Percentiles rank a stretch among this genome's conserved stretches.
Evolutionary conservation across 768 basidiomycete species (phyloP).

Genomic region (Vishniacozyma victoriae): DNA sequence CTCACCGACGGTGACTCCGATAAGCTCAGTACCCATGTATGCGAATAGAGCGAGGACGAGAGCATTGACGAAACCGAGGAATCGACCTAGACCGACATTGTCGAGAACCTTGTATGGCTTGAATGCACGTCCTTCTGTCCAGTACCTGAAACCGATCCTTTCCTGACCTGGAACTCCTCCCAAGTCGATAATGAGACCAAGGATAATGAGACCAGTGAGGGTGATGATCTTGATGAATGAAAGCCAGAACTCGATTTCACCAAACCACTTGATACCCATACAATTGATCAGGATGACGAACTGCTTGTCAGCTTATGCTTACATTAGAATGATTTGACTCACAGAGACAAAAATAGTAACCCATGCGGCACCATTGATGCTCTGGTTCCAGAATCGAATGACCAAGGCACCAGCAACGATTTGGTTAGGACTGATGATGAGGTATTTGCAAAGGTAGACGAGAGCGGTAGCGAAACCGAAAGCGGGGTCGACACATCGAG

Average conservation of each 20-base stretch:
- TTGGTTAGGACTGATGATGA: constrained; percentile 48
- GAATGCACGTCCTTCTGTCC: constrained; percentile 40
- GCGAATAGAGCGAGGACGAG: constrained; percentile 30
- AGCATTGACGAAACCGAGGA: constrained; percentile 28
- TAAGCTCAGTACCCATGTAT: constrained; percentile 30
- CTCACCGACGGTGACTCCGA: constrained; percentile 35
- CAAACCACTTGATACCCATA: constrained; percentile 33
- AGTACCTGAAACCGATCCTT: constrained; percentile 52
- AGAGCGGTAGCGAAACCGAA: constrained; percentile 27
- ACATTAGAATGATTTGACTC: not conserved
- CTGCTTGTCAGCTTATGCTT: constrained; percentile 56
- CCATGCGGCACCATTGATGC: constrained; percentile 10
- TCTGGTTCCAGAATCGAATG: constrained; percentile 16
- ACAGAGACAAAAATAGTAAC: constrained; percentile 18
- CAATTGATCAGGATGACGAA: constrained; percentile 23
- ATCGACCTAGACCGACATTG: constrained; percentile 28
- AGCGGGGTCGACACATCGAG: constrained; percentile 36
- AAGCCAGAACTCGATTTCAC: constrained; percentile 36
- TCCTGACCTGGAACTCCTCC: constrained; percentile 58
- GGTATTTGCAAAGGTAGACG: constrained; percentile 31
- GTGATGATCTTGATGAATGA: constrained; percentile 43
- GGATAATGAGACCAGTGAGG: constrained; percentile 46
- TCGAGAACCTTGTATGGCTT: constrained; percentile 21
- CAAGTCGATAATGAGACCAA: constrained; percentile 50
- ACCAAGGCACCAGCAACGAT: constrained; percentile 31